These are phyloP conservation scores for Isatis tinctoria DNA, from an alignment of 345 rosid species.

Conservation along the genomic window DNA sequence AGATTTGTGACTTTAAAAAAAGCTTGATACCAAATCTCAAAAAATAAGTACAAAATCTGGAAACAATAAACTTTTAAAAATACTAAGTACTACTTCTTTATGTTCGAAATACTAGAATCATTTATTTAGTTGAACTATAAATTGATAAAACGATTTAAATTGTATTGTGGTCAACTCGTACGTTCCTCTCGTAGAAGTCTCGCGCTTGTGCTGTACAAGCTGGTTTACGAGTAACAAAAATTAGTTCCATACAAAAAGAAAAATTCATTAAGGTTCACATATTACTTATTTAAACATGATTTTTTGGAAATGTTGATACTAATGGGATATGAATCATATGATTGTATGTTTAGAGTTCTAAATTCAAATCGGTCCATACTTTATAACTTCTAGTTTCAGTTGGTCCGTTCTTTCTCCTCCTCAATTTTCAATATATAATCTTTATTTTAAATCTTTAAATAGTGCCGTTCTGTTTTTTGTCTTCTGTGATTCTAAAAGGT, in stretches of 20 bases:
- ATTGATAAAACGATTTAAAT: not conserved
- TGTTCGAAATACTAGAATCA: not conserved
- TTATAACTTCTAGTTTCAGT: not conserved
- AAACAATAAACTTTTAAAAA: not conserved
- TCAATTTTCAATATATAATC: too few relatives aligned
- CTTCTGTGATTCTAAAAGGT: too few relatives aligned
- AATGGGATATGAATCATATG: too few relatives aligned
- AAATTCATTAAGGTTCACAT: not conserved
- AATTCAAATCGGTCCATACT: not conserved
- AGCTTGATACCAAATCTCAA: slow-evolving; percentile 2
- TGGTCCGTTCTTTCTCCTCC: not conserved
- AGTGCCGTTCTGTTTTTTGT: too few relatives aligned
- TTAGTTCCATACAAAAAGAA: not conserved
- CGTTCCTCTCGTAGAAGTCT: not conserved
- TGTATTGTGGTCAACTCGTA: not conserved
- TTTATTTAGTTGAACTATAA: not conserved
- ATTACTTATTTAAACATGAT: not conserved
- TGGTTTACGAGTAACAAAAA: not conserved
- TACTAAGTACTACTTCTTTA: not conserved
- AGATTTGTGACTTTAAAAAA: not conserved
- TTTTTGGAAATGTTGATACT: not conserved
- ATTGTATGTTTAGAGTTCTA: not conserved
- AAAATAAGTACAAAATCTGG: slow-evolving; percentile 17
- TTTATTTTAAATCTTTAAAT: too few relatives aligned
- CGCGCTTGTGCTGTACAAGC: not conserved